phyloP scores from a whole-genome alignment of 768 basidiomycete genomes.

The Agrocybe pediades region DNA sequence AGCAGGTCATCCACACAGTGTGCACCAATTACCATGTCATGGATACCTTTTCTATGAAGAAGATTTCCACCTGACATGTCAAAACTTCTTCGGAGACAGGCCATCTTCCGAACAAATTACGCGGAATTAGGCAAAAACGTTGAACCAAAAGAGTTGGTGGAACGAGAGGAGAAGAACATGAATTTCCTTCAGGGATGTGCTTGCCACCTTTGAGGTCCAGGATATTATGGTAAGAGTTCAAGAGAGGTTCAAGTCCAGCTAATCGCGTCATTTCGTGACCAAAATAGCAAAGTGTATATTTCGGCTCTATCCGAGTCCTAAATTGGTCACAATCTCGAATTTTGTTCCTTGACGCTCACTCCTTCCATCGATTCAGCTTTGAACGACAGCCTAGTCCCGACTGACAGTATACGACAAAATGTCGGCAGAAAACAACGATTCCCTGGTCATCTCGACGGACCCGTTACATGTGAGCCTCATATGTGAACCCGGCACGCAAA shows the following conservation, averaged over 20 bases:
- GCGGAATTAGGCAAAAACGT: too few species aligned
- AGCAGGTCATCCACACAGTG: neutral
- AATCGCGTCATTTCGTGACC: conserved; percentile 10
- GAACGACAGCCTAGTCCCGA: neutral
- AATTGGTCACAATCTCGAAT: conserved; percentile 8
- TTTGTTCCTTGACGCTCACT: neutral
- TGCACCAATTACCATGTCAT: neutral
- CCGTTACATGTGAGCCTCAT: conserved; percentile 56
- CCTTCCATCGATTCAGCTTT: neutral
- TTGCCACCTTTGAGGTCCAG: too few species aligned
- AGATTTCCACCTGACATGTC: neutral
- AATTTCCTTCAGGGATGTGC: neutral
- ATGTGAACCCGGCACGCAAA: neutral
- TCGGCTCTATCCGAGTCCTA: conserved; percentile 3
- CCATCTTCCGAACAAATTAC: neutral
- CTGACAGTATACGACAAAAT: conserved; percentile 10
- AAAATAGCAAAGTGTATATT: neutral
- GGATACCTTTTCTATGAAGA: neutral
- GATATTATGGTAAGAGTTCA: neutral
- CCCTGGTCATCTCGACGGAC: conserved; percentile 59
- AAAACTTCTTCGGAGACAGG: neutral
- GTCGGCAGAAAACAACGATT: conserved; percentile 37
- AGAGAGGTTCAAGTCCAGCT: neutral
- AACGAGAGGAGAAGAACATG: too few species aligned
- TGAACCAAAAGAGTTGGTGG: too few species aligned